These are phyloP conservation scores for Byssochlamys sp. DNA, from an alignment of 2,329 filamentous ascomycete genomes.

Conservation along the genomic window DNA sequence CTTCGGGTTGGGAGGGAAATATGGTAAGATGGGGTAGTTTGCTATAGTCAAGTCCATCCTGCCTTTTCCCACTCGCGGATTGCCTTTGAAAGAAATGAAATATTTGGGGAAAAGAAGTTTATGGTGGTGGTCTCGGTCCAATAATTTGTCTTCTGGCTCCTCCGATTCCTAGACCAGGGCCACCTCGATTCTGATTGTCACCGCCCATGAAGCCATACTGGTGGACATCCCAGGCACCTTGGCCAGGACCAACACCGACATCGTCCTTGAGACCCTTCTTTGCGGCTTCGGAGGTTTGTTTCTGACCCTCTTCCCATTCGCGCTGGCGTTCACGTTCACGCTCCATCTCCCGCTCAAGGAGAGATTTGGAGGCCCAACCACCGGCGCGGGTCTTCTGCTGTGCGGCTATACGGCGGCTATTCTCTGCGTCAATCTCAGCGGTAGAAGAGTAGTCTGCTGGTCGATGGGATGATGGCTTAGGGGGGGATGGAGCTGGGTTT, in stretches of 20 bases:
- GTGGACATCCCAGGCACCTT: constrained; percentile 51
- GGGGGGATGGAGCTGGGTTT: constrained; percentile 41
- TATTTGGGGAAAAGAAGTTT: not conserved
- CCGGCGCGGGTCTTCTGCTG: constrained; percentile 51
- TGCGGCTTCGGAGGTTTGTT: constrained; percentile 39
- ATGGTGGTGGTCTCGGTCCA: constrained; percentile 47
- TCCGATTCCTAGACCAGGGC: constrained; percentile 43
- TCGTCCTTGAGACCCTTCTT: constrained; percentile 32
- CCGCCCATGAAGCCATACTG: constrained; percentile 57
- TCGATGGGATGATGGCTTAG: constrained; percentile 30
- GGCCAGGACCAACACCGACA: constrained; percentile 39
- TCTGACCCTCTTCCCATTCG: constrained; percentile 56
- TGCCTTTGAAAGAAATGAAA: not conserved
- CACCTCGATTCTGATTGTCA: constrained; percentile 50
- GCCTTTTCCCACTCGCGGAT: not conserved
- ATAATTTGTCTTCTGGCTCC: constrained; percentile 53
- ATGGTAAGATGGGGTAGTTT: not conserved
- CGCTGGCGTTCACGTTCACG: constrained; percentile 54
- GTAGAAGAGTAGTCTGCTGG: constrained; percentile 42
- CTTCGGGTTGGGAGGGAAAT: not conserved
- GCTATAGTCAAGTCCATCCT: not conserved
- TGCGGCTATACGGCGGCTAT: constrained; percentile 44
- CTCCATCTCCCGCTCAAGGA: constrained; percentile 59
- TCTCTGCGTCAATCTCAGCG: constrained; percentile 48
- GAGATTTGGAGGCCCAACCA: constrained; percentile 53